These are phyloP conservation scores for Camelina hispida DNA, from an alignment of 345 rosid species.

Conservation along the genomic window DNA sequence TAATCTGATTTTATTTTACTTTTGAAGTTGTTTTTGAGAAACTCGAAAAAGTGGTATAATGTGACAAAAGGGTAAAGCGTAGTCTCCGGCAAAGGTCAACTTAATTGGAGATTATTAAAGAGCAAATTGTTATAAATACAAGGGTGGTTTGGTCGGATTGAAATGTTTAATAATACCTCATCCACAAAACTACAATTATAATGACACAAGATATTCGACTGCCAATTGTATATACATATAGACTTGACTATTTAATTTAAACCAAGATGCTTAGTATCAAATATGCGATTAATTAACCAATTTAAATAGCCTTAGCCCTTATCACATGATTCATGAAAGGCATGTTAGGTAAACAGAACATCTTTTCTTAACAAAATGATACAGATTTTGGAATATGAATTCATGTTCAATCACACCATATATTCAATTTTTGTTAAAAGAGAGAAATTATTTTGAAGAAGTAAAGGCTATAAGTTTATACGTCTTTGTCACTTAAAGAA, in stretches of 20 bases:
- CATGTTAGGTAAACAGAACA: slow-evolving; percentile 15
- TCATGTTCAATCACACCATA: slow-evolving; percentile 13
- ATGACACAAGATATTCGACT: slow-evolving; percentile 43
- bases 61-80: slow-evolving; percentile 42
- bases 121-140: slow-evolving; percentile 28
- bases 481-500: slow-evolving; percentile 43
- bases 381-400: slow-evolving; percentile 12
- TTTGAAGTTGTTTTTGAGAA: slow-evolving; percentile 5
- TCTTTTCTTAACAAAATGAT: neutral
- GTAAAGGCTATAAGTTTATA: slow-evolving; percentile 28
- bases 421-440: neutral
- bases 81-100: slow-evolving; percentile 57
- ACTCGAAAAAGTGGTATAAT: neutral
- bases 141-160: slow-evolving; percentile 32
- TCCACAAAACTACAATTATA: slow-evolving; percentile 45
- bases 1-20: slow-evolving; percentile 4
- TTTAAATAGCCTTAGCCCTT: slow-evolving; percentile 18
- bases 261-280: slow-evolving; percentile 23
- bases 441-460: neutral
- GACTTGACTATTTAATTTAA: slow-evolving; percentile 9
- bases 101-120: slow-evolving; percentile 20
- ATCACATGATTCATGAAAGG: slow-evolving; percentile 12
- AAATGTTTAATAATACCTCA: slow-evolving; percentile 32
- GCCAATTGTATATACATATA: slow-evolving; percentile 28
- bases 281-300: neutral